These are phyloP conservation scores for Neurospora sp. DNA, from an alignment of 495 filamentous ascomycete genomes.

Conservation along the genomic window DNA sequence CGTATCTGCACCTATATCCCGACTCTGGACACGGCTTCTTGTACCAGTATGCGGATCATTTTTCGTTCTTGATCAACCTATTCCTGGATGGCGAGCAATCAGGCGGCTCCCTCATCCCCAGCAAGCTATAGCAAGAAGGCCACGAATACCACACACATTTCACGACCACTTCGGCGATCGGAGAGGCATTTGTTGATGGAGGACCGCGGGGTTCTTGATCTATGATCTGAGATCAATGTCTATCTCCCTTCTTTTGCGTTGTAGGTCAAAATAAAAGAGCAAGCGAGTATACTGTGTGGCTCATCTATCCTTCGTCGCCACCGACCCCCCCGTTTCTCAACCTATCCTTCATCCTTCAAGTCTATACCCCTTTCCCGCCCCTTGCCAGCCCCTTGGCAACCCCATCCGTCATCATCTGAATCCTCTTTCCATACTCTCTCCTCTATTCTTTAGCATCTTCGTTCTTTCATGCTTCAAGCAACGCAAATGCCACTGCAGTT, in stretches of 20 bases:
- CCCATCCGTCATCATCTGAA: not conserved
- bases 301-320: not conserved
- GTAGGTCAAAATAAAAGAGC: not conserved
- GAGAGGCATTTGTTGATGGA: not conserved
- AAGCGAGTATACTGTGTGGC: not conserved
- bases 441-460: not conserved
- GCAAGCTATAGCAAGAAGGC: not conserved
- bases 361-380: not conserved
- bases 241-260: not conserved
- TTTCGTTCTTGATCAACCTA: slow-evolving; percentile 9
- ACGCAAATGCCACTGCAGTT: slow-evolving; percentile 24
- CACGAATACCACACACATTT: not conserved
- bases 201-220: not conserved
- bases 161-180: not conserved
- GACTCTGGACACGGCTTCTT: slow-evolving; percentile 20
- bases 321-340: not conserved
- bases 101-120: not conserved
- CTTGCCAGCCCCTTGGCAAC: not conserved
- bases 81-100: slow-evolving; percentile 8
- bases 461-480: not conserved
- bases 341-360: not conserved
- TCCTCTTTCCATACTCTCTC: not conserved
- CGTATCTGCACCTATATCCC: slow-evolving; percentile 16
- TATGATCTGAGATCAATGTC: not conserved
- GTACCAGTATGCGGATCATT: slow-evolving; percentile 16